Conservation (phyloP, 306 rosid species). For the Trichosanthes truncata region DNA sequence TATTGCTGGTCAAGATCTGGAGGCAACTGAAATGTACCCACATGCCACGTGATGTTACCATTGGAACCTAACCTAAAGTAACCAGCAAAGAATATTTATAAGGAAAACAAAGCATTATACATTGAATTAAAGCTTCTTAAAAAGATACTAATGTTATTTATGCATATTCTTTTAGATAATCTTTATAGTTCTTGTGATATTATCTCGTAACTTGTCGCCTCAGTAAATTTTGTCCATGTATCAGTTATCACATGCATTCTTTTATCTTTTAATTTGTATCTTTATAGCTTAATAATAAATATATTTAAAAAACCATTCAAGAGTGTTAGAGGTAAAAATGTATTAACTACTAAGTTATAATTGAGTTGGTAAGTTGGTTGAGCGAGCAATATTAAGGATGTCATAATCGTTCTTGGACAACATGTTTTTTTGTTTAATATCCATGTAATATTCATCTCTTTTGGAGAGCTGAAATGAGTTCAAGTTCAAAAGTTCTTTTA, state of each 20-base stretch:
- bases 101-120: neutral
- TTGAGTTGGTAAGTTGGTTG: too few relatives aligned
- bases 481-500: too few relatives aligned
- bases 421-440: too few relatives aligned
- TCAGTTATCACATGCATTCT: neutral
- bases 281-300: too few relatives aligned
- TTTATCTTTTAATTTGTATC: too few relatives aligned
- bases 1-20: slow-evolving; percentile 1
- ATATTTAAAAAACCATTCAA: too few relatives aligned
- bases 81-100: neutral
- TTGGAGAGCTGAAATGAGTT: too few relatives aligned
- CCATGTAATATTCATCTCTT: too few relatives aligned
- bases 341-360: too few relatives aligned
- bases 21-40: neutral
- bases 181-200: neutral
- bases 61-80: neutral
- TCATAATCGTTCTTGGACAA: too few relatives aligned
- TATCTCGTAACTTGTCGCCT: neutral
- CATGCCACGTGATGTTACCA: slow-evolving; percentile 4
- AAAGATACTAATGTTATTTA: neutral
- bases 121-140: neutral
- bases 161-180: neutral
- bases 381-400: too few relatives aligned
- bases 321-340: too few relatives aligned
- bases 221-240: neutral